A percentile compares a stretch with the other conserved stretches of the same genome.
Evolutionary conservation across 2,329 filamentous ascomycete species (phyloP).

Genomic region (Arachnopeziza araneosa): DNA sequence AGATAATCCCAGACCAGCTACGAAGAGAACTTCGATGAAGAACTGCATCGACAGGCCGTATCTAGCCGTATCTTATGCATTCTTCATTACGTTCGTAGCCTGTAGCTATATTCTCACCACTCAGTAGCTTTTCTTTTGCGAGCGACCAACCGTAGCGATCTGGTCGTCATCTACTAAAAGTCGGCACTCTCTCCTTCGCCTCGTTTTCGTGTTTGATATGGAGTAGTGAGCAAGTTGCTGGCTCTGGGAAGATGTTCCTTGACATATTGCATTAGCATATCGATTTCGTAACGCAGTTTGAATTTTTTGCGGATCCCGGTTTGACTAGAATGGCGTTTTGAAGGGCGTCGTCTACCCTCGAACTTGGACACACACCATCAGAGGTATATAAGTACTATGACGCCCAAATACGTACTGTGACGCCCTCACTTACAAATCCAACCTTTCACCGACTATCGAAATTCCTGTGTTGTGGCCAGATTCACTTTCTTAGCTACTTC

Average conservation of each 20-base stretch:
- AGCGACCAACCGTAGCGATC: not conserved
- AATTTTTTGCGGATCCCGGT: not conserved
- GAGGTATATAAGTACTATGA: slow-evolving; percentile 2
- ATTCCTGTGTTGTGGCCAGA: not conserved
- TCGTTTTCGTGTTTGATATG: not conserved
- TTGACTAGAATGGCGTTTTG: not conserved
- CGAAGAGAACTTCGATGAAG: not conserved
- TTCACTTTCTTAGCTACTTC: not conserved
- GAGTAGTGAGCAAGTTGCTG: not conserved
- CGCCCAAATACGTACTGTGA: slow-evolving; percentile 9
- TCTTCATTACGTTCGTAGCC: not conserved
- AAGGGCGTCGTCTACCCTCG: not conserved
- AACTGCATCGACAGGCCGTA: not conserved
- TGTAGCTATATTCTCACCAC: not conserved
- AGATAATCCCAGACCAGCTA: not conserved
- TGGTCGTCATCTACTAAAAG: not conserved
- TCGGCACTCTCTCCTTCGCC: not conserved
- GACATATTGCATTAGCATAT: not conserved
- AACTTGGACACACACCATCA: not conserved
- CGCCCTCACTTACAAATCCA: slow-evolving; percentile 9
- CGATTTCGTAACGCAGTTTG: not conserved
- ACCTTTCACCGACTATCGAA: not conserved
- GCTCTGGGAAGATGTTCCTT: not conserved
- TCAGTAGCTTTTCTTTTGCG: not conserved
- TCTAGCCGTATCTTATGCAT: not conserved